These are phyloP conservation scores for Drechslerella dactyloides DNA, from an alignment of 2,329 filamentous ascomycete genomes.

Conservation along the genomic window DNA sequence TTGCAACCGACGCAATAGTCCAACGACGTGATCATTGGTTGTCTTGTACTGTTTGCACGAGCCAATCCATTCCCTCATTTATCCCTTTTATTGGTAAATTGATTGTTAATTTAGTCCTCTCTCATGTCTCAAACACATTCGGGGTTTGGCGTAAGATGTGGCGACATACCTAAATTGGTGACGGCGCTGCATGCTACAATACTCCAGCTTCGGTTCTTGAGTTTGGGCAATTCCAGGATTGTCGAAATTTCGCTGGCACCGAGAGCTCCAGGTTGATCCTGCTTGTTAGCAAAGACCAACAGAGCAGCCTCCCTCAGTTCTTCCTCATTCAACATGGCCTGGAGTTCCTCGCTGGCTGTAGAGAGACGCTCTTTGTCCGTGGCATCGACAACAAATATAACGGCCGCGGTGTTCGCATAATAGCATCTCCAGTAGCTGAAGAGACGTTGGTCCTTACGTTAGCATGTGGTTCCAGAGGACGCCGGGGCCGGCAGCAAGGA, in stretches of 20 bases:
- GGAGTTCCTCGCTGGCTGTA: conserved; percentile 89
- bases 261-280: conserved; percentile 96
- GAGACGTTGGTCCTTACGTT: background rate
- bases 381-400: conserved; percentile 97
- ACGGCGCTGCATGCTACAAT: conserved; percentile 98
- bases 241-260: conserved; percentile 96
- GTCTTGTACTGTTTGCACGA: conserved; percentile 64
- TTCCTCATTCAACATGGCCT: conserved; percentile 95
- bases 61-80: conserved; percentile 98
- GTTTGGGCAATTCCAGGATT: conserved; percentile 83
- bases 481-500: background rate
- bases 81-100: conserved; percentile 69
- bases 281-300: conserved; percentile 97
- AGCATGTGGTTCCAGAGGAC: background rate
- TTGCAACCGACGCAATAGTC: background rate
- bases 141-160: too few species aligned
- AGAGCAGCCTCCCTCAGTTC: conserved; percentile 91
- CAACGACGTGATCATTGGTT: conserved; percentile 8
- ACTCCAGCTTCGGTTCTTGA: conserved; percentile 98
- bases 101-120: too few species aligned
- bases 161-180: conserved; percentile 66
- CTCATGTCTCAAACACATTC: too few species aligned
- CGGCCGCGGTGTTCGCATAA: conserved; percentile 96
- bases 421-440: conserved; percentile 91
- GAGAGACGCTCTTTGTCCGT: conserved; percentile 95